Base-by-base conservation (phyloP, 202 grass and related monocot genomes). In the Schoenoplectus tabernaemontani region DNA sequence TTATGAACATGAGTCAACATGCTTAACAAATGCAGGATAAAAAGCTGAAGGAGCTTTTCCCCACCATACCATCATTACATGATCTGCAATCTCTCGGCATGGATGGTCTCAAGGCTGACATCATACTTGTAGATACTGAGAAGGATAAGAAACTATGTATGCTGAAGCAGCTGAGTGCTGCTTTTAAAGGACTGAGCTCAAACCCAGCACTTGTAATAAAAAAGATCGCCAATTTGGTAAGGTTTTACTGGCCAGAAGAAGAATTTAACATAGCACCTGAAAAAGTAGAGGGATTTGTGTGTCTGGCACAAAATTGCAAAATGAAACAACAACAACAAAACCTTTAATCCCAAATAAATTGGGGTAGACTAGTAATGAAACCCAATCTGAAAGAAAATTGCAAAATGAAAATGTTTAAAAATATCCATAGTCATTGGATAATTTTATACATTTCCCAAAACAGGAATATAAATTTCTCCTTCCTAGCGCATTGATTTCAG, bases 171-270 rank as follows among this genome's bases (percentile, higher is more conserved):
- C 88, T 99, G 81, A 92, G 85, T 85, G 81, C 78, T 22, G 96
- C 92, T 59, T 86, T 93, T 72, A 99, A 96, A 88, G 92, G 96
- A 70, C 78, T 99, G 82, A 89, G 87, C 54, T 86, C 86, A 77
- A 99, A 90, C 82, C 90, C 92, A 70, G 90, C 88, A 85, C 81
- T 91, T 83, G 77, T 93, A 64, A 99, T 99, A 81, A 99, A 99
- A 88, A 99, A 99, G 70, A 99, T 99, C 79, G 96, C 96, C 63
- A 87, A 90, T 81, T 92, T 99, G 96, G 96, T 99, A 91, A 85
- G 88, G 91, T 83, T 57, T 57, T 69, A 61, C 44, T 79, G 19
- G 7, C 10, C 22, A 48, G 41, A 59, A 67, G 39, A 17, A 59
- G 59, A 85, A 7, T 81, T 44, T 53, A 64, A 77, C 20, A 3